Evolutionary conservation across 2,329 filamentous ascomycete genomes (phyloP), one percentile per base, ranked within the genome.

Genomic region (Stemphylium beticola): DNA sequence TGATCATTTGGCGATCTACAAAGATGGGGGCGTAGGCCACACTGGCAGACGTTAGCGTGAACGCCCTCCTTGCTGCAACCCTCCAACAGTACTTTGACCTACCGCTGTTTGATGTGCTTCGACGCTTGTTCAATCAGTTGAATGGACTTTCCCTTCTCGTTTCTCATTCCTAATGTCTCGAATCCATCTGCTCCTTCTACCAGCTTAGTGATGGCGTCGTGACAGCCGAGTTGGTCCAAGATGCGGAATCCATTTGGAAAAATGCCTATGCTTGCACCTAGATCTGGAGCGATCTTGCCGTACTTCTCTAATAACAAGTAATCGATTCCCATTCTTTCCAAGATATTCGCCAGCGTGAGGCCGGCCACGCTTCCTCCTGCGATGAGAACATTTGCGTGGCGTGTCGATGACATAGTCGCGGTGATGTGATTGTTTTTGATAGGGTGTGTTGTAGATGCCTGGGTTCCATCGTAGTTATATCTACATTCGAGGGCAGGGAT

Each of bases 231-330:
- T 22, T 68, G 64, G 43, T 66, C 66, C 10, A 68, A 33, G 5
- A 68, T 60, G 4, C 62, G 49, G 9, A 24, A 32, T 4, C 59
- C 62, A 17, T 64, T 62, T 4, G 60, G 56, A 6, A 59, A 56
- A 15, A 67, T 38, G 1, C 54, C 65, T 22, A 68, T 61, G 9
- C 52, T 60, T 7, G 65, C 65, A 6, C 64, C 66, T 2, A 63
- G 41, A 2, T 53, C 20, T 2, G 62, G 62, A 1, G 60, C 52
- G 4, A 68, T 61, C 0, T 48, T 39, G 7, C 38, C 33, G 10
- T 53, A 47, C 9, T 34, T 48, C 41, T 68, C 64, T 1, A 67
- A 56, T 10, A 67, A 15, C 3, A 63, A 3, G 22, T 53, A 66
- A 18, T 67, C 58, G 12, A 67, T 58, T 2, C 42, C 47, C 2